Base-by-base conservation (phyloP, 345 rosid species). In the Syzygium aqueum region DNA sequence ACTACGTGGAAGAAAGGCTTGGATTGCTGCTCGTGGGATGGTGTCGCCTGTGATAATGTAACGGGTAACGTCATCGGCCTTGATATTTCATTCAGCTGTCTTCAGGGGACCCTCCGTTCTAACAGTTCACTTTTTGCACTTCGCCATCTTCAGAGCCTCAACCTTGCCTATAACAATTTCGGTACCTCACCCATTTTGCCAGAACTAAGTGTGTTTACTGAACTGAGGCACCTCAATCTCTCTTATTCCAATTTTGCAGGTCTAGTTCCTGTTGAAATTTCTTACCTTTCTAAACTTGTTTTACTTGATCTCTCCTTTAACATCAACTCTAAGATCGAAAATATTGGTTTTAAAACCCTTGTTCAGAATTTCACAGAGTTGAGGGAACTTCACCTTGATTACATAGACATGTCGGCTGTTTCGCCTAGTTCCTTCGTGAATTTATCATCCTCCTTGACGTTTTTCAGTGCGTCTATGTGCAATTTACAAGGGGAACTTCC, bases 381-480 rank as follows among this genome's bases (percentile, higher is more conserved):
- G 37, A 82, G 54, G n/a, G 59, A 17, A 14, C 65, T 88, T 52
- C 0, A 7, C 8, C 67, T 88, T 1, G 61, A 27, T 37, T 3
- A 0, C 0, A 53, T 77, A 13, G 40, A 85, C 84, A 53, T 88
- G 89, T 85, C 50, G 8, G 12, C 28, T 6, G 46, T 85, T n/a
- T 37, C 1, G 1, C 61, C 61, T 1, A n/a, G 16, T 56, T 85
- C 85, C 1, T 88, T 85, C 27, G 0, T 21, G 46, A 88, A 88
- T 50, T 21, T 86, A 15, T 88, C 88, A 12, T 83, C 54, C 23
- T 80, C 83, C 50, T 40, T 86, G 54, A 25, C 0, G 0, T 63
- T n/a, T 5, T 59, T 86, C 8, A 15, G 54, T 27, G 56, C 0
- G 6, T 0, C 2, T 2, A 0, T 0, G 0, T 63, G 49, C 40